Percentiles rank a stretch among this genome's conserved stretches.
These are phyloP conservation scores for Solanum virginianum DNA, from an alignment of 257 asterid genomes.

Conservation along the genomic window DNA sequence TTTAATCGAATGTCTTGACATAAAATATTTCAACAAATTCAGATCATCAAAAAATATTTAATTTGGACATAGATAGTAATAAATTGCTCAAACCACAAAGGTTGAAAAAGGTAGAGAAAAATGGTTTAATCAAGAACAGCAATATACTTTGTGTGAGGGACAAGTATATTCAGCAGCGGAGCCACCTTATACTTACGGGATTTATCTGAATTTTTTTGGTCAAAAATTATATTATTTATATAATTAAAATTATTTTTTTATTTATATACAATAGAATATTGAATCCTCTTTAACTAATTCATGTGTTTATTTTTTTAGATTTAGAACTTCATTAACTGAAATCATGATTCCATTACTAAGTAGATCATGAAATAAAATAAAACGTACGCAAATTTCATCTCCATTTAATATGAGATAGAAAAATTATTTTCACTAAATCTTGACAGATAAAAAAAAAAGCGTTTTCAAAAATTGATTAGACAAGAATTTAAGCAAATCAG, in stretches of 20 bases:
- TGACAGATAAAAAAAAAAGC: no score
- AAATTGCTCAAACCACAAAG: neutral
- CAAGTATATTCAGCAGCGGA: no score
- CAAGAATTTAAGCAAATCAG: neutral
- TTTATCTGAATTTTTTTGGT: no score
- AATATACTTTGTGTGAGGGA: neutral
- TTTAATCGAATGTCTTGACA: neutral
- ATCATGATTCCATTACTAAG: fast-evolving
- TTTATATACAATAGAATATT: no score
- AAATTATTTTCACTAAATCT: neutral
- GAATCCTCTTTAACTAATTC: no score
- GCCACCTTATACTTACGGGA: no score
- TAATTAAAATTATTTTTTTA: no score
- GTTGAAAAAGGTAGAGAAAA: neutral
- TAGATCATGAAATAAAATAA: no score
- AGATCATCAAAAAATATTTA: neutral
- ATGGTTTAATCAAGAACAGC: neutral
- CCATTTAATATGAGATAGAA: neutral
- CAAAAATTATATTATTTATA: no score
- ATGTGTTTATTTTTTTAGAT: no score
- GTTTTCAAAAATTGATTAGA: neutral
- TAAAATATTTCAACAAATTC: neutral
- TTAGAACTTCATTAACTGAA: no score
- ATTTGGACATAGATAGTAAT: neutral
- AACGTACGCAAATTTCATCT: neutral